Evolutionary conservation across 345 rosid genomes (phyloP).

Genomic region (Lepidium didymum): DNA sequence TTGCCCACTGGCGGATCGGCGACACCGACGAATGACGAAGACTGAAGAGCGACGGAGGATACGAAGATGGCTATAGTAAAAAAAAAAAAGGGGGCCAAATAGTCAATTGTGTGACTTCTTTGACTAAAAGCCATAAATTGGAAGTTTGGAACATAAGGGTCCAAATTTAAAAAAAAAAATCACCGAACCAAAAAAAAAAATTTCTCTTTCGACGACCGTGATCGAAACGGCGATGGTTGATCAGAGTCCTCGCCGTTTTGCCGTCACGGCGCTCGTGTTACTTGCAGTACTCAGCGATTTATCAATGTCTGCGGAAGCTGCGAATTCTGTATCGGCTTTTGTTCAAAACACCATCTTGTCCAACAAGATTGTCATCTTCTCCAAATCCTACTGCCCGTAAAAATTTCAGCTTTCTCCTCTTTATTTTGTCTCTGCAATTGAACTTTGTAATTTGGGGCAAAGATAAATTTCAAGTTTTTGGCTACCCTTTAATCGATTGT

Average conservation of each 20-base stretch:
- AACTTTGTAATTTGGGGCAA: background rate
- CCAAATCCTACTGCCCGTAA: constrained; percentile 97
- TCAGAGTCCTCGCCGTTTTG: background rate
- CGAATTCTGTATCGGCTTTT: constrained; percentile 66
- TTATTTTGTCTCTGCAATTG: background rate
- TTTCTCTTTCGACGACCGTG: background rate
- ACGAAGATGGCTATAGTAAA: background rate
- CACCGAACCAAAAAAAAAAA: background rate
- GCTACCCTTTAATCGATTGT: background rate
- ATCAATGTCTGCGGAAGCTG: constrained; percentile 28
- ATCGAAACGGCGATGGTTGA: constrained; percentile 19
- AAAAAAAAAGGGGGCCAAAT: background rate
- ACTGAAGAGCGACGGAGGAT: background rate
- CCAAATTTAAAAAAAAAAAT: background rate
- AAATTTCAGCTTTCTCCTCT: background rate
- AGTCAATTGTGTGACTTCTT: background rate
- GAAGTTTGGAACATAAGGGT: background rate
- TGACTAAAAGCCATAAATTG: background rate
- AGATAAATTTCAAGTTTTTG: background rate
- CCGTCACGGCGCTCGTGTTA: constrained; percentile 9
- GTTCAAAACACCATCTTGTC: constrained; percentile 83
- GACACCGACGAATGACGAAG: background rate
- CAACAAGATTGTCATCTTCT: constrained; percentile 82
- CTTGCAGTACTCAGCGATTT: constrained; percentile 13
- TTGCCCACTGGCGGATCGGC: background rate